Evolutionary conservation across 116 monocot genomes (phyloP), one percentile per base, ranked within the genome.

Genomic region (Thalassia testudinum): DNA sequence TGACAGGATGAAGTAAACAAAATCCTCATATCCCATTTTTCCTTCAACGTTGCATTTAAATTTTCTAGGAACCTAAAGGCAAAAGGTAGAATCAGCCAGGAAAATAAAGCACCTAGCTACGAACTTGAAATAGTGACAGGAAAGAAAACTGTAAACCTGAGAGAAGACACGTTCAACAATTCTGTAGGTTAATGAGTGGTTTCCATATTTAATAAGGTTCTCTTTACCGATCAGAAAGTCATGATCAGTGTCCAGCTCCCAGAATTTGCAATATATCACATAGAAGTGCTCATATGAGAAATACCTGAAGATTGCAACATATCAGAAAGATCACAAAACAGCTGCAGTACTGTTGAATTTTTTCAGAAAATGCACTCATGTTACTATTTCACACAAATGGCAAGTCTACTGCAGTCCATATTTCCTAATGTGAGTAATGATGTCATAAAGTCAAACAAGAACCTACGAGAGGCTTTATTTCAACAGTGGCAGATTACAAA

Each of bases 281-380:
- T 78, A 78, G 60, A 78, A 78, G 34, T 78, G 78, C 52, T 78
- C 78, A 21, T 78, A 78, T 7, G 78, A 78, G 27, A 78, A 78
- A 53, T 78, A 78, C 62, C 78, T 78, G 63, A 43, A 62, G 15
- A 29, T 45, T 20, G 19, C 15, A 45, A 45, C 15, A 45, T 45
- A 45, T 45, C 45, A 45, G 15, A 45, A 6, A 45, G 4, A 45
- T n/a, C 14, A 55, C 24, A 47, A 48, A 21, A 5, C 19, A 62
- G 38, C 14, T 40, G 14, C n/a, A n/a, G n/a, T n/a, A n/a, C n/a
- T n/a, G n/a, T n/a, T n/a, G n/a, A n/a, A n/a, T n/a, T n/a, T n/a
- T n/a, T n/a, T n/a, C n/a, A n/a, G n/a, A n/a, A n/a, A n/a, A n/a
- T n/a, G n/a, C n/a, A n/a, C n/a, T n/a, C n/a, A n/a, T n/a, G n/a